Evolutionary conservation across 495 filamentous ascomycete genomes (phyloP), one percentile per base, ranked within the genome.

Genomic region (Trichodelitschia bisporula): DNA sequence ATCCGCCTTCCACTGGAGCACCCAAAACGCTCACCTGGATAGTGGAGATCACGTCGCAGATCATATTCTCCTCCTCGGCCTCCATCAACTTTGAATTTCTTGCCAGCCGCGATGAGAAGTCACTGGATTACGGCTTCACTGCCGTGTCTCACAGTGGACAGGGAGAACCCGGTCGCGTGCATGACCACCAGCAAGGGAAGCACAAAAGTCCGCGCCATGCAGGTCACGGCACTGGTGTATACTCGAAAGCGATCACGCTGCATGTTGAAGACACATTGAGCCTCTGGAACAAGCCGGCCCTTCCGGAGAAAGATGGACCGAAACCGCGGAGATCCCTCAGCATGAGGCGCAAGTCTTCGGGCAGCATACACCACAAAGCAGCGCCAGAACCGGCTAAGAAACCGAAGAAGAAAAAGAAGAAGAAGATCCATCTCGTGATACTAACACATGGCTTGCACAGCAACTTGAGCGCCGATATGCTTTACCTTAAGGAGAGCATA

Each of bases 401-500:
- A 41, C 41, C 16, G 40, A 48, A 41, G 31, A 29, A 36, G 15
- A 51, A 41, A 35, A 63, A 56, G 42, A 57, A 47, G 39, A 84
- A 77, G 53, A 80, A 69, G 40, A 55, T 95, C 0, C 86, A 97
- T 43, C 56, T 97, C 34, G 86, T 97, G 5, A 60, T 97, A 4
- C 46, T 97, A 32, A 95, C 86, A 0, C 86, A 97, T 57, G 86
- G 86, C 1, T 50, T 97, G 37, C 86, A 95, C 48, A 89, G 83
- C 51, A 97, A 97, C 51, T 61, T 92, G n/a, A 80, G 89, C 1
- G 69, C 79, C 24, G 86, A 97, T 53, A 90, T 97, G 89, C 57
- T 97, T 17, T 97, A 76, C 46, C 49, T 97, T 41, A 97, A 97
- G 44, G 86, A 97, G 48, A 83, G 78, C 40, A 93, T 97, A 31